Percentiles rank a stretch among this genome's conserved stretches.
Evolutionary conservation across 345 rosid genomes (phyloP).

Genomic region (Moringa oleifera): DNA sequence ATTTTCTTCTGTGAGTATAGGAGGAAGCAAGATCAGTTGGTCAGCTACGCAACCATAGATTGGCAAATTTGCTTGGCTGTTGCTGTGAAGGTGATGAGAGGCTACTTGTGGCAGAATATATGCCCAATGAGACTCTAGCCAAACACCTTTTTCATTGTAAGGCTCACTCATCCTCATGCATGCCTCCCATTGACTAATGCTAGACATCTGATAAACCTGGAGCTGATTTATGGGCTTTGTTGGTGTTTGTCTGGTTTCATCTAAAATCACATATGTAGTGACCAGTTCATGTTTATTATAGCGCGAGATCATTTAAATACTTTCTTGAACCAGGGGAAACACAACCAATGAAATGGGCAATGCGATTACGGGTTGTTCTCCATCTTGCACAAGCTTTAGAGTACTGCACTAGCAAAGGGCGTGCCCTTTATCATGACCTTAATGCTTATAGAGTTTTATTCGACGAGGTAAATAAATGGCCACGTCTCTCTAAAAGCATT

Average conservation of each 20-base stretch:
- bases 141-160: constrained; percentile 91
- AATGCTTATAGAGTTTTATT: constrained; percentile 90
- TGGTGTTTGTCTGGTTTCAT: not conserved
- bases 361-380: constrained; percentile 90
- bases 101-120: constrained; percentile 78
- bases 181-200: not conserved
- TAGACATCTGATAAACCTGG: not conserved
- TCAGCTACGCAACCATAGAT: constrained; percentile 60
- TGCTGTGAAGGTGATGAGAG: constrained; percentile 88
- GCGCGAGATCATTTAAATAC: not conserved
- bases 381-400: constrained; percentile 94
- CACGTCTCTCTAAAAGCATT: constrained; percentile 3
- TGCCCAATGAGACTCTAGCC: constrained; percentile 91
- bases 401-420: constrained; percentile 82
- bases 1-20: constrained; percentile 26
- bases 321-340: constrained; percentile 62
- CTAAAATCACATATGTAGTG: not conserved
- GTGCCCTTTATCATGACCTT: constrained; percentile 85
- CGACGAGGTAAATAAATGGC: constrained; percentile 60
- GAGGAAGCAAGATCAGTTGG: constrained; percentile 95
- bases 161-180: constrained; percentile 10
- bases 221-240: not conserved
- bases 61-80: constrained; percentile 87
- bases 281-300: not conserved
- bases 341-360: constrained; percentile 96